These are phyloP conservation scores for Termitomyces bulborhizus DNA, from an alignment of 768 basidiomycete genomes.

Conservation along the genomic window DNA sequence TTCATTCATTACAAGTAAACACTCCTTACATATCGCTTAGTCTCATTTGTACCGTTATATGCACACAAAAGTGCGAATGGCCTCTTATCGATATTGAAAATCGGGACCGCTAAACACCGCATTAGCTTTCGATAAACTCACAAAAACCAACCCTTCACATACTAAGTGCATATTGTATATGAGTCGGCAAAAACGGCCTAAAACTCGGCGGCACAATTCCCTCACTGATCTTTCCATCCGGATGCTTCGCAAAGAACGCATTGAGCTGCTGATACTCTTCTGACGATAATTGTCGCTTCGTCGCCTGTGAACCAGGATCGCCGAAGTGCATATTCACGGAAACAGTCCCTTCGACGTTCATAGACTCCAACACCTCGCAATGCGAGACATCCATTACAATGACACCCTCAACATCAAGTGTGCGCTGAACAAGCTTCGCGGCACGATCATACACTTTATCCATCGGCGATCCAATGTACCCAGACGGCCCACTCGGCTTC, in stretches of 20 bases:
- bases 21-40: slow-evolving; percentile 65
- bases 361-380: slow-evolving; percentile 78
- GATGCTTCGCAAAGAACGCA: slow-evolving; percentile 71
- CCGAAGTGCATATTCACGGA: slow-evolving; percentile 70
- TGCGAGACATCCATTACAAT: slow-evolving; percentile 90
- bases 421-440: slow-evolving; percentile 81
- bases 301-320: slow-evolving; percentile 46
- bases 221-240: slow-evolving; percentile 85
- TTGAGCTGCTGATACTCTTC: slow-evolving; percentile 74
- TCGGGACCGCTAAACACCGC: slow-evolving; percentile 63
- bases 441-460: slow-evolving; percentile 89
- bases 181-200: slow-evolving; percentile 72
- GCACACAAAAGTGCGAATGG: slow-evolving; percentile 90
- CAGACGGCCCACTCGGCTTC: slow-evolving; percentile 26
- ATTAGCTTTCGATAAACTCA: neutral
- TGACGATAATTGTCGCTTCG: slow-evolving; percentile 48
- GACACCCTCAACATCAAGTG: slow-evolving; percentile 89
- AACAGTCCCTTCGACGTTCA: slow-evolving; percentile 52
- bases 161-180: slow-evolving; percentile 87
- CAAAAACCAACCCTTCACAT: slow-evolving; percentile 21
- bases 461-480: slow-evolving; percentile 50
- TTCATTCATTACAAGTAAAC: neutral
- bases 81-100: slow-evolving; percentile 89
- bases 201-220: slow-evolving; percentile 81
- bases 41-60: slow-evolving; percentile 79